phyloP scores from a whole-genome alignment of 176 grass and related monocot genomes.

The bread wheat (Triticum aestivum) region IWGSC_CS_RefSeq_v2.1 NC_057814.1:567022645-567023144 shows the following conservation, averaged over 20 bases:
- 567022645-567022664: not conserved
- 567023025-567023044: conserved; percentile 73
- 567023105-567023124: conserved; percentile 68
- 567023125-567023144: conserved; percentile 62
- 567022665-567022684: conserved; percentile 19
- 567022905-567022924: conserved; percentile 87
- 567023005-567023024: conserved; percentile 62
- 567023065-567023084: conserved; percentile 63
- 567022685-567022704: conserved; percentile 16
- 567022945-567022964: conserved; percentile 88
- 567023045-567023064: conserved; percentile 74
- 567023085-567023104: conserved; percentile 55
- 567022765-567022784: conserved; percentile 13
- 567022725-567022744: conserved; percentile 94
- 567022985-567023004: conserved; percentile 72
- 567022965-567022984: conserved; percentile 66
- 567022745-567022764: conserved; percentile 72
- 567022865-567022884: conserved; percentile 72
- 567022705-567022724: conserved; percentile 71
- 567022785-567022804: not conserved
- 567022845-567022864: conserved; percentile 66
- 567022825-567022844: not conserved
- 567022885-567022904: conserved; percentile 84
- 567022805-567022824: conserved; percentile 18
- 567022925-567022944: conserved; percentile 94